Evolutionary conservation across 306 rosid species (phyloP).

Genomic region (Pyrus betulifolia): DNA sequence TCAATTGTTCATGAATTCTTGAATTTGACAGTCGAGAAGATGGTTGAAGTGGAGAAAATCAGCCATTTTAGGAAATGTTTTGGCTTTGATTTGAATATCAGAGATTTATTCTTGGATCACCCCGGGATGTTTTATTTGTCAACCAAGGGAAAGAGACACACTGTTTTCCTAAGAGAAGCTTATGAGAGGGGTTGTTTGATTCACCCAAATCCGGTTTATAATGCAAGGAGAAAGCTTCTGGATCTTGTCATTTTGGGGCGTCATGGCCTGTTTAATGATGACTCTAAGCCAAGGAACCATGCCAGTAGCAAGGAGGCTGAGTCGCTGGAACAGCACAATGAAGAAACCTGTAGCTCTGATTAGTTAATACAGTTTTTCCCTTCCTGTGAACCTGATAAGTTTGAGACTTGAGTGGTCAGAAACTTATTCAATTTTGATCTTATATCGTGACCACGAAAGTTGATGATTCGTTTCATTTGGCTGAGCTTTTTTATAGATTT

Average conservation of each 20-base stretch:
- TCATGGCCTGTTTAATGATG: slow-evolving; percentile 44
- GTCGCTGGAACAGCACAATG: slow-evolving; percentile 15
- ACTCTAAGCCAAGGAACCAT: slow-evolving; percentile 28
- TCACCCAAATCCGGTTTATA: slow-evolving; percentile 68
- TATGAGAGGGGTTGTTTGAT: slow-evolving; percentile 74
- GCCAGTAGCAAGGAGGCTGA: slow-evolving; percentile 19
- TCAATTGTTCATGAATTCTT: slow-evolving; percentile 78
- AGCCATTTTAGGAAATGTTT: slow-evolving; percentile 44
- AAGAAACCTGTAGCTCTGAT: background rate
- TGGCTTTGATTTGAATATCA: slow-evolving; percentile 56
- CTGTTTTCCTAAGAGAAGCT: slow-evolving; percentile 90
- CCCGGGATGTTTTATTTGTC: slow-evolving; percentile 37
- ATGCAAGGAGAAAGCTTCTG: slow-evolving; percentile 75
- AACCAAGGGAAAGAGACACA: slow-evolving; percentile 81
- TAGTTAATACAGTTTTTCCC: background rate
- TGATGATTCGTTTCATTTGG: background rate
- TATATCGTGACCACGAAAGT: background rate
- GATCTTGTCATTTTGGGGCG: slow-evolving; percentile 64
- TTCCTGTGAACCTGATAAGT: background rate
- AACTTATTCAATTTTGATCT: background rate
- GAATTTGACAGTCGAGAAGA: slow-evolving; percentile 84
- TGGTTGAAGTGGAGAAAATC: slow-evolving; percentile 84
- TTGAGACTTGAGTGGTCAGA: background rate
- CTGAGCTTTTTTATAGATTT: background rate
- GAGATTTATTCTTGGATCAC: slow-evolving; percentile 56